phyloP scores from a whole-genome alignment of 1,139 yeast species.

The Chernovozyma aurita region DNA sequence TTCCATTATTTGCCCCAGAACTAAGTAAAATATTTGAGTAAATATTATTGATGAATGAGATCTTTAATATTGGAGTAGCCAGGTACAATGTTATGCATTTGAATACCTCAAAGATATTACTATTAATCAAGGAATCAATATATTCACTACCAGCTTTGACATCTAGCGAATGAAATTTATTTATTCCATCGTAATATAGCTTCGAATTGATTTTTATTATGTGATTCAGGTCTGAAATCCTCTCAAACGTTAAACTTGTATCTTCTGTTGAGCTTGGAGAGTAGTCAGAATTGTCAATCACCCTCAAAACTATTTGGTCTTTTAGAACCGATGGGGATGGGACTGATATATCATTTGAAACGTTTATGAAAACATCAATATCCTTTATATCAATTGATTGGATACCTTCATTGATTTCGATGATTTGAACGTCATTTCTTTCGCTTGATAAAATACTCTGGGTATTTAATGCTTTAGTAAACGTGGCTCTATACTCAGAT shows the following conservation, averaged over 20 bases:
- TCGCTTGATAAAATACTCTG: conserved; percentile 2
- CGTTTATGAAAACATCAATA: conserved; percentile 29
- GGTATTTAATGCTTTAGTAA: conserved; percentile 12
- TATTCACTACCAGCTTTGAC: conserved; percentile 29
- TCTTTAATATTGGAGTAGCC: conserved; percentile 11
- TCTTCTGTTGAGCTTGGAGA: conserved; percentile 22
- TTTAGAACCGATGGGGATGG: conserved; percentile 8
- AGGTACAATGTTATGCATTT: conserved; percentile 30
- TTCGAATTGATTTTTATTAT: conserved; percentile 33
- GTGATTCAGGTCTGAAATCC: conserved; percentile 15
- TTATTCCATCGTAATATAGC: conserved; percentile 28
- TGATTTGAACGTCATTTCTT: conserved; percentile 21
- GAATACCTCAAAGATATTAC: conserved; percentile 34
- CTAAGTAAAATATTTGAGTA: conserved; percentile 6
- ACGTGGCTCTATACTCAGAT: conserved; percentile 23
- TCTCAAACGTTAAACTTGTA: conserved; percentile 8
- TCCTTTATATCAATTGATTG: conserved; percentile 7
- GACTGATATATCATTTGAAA: conserved; percentile 22
- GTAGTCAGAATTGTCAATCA: conserved; percentile 37
- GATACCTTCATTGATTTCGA: conserved; percentile 22
- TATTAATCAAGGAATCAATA: conserved; percentile 25
- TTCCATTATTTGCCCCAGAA: conserved; percentile 2
- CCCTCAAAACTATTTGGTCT: conserved; percentile 26
- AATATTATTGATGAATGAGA: conserved; percentile 5
- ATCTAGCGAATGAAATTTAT: conserved; percentile 26